phyloP scores from a whole-genome alignment of 2,329 filamentous ascomycete genomes.

The Monosporascus sp. region DNA sequence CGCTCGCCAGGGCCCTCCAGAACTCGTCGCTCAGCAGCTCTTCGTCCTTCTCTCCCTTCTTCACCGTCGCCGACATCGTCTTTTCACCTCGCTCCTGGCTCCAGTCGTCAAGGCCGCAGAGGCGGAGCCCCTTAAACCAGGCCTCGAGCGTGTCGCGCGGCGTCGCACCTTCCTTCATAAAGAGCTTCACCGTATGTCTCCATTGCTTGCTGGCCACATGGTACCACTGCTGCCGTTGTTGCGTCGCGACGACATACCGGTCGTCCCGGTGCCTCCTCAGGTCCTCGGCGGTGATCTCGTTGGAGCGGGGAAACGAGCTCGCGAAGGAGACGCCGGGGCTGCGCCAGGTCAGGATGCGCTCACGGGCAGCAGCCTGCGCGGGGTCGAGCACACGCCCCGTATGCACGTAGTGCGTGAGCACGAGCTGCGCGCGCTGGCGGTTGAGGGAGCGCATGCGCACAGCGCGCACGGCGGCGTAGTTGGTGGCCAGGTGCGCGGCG shows the following conservation, averaged over 20 bases:
- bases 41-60: slow-evolving; percentile 1
- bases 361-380: slow-evolving; percentile 55
- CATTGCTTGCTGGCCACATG: too few species aligned
- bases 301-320: slow-evolving; percentile 9
- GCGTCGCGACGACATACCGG: slow-evolving; percentile 58
- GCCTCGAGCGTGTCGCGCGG: slow-evolving; percentile 29
- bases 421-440: slow-evolving; percentile 75
- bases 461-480: slow-evolving; percentile 77
- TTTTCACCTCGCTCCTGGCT: slow-evolving; percentile 27
- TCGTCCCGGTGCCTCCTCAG: slow-evolving; percentile 44
- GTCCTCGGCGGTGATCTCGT: slow-evolving; percentile 28
- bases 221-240: slow-evolving; percentile 17
- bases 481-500: slow-evolving; percentile 71
- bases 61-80: not conserved
- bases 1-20: slow-evolving; percentile 33
- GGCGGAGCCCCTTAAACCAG: slow-evolving; percentile 34
- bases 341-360: slow-evolving; percentile 58
- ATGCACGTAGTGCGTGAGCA: slow-evolving; percentile 57
- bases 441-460: slow-evolving; percentile 84
- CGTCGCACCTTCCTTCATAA: slow-evolving; percentile 54
- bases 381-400: slow-evolving; percentile 53
- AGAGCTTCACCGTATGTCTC: slow-evolving; percentile 41
- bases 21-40: slow-evolving; percentile 32
- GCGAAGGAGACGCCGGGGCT: slow-evolving; percentile 37
- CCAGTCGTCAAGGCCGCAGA: slow-evolving; percentile 24